These are phyloP conservation scores for Neostapfia colusana DNA, from an alignment of 176 grass and related monocot genomes.

Conservation along the genomic window DNA sequence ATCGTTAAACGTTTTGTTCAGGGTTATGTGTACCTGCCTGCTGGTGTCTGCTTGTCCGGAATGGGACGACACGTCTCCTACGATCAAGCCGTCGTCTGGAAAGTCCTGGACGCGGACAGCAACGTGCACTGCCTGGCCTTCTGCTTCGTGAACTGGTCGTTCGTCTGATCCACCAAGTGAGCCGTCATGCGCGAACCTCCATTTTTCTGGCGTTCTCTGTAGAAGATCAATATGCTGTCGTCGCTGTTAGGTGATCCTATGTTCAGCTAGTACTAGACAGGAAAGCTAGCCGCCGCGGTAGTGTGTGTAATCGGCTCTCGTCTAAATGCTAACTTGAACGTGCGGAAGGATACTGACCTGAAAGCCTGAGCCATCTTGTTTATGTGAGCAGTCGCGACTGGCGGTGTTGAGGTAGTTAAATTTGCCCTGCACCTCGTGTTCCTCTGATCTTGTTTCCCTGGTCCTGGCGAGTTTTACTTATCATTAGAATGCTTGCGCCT, in stretches of 20 bases:
- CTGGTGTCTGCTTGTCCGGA: conserved; percentile 74
- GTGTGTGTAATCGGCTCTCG: conserved; percentile 16
- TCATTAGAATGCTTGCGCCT: neutral
- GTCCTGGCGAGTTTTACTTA: too few relatives aligned
- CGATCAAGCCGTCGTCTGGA: conserved; percentile 84
- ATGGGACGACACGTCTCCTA: conserved; percentile 94
- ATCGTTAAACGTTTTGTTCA: conserved; percentile 21
- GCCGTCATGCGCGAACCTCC: neutral
- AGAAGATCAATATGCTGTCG: neutral
- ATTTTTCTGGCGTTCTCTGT: conserved; percentile 44
- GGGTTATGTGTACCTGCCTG: conserved; percentile 81
- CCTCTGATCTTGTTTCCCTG: neutral
- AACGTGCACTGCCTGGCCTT: conserved; percentile 86
- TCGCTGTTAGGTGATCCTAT: conserved; percentile 11
- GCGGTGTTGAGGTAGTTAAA: neutral
- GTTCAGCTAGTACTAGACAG: conserved; percentile 27
- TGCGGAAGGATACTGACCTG: conserved; percentile 5
- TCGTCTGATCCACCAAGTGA: conserved; percentile 40
- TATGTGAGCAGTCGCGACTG: neutral
- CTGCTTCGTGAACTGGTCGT: conserved; percentile 94
- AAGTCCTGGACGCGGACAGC: conserved; percentile 66
- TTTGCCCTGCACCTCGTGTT: neutral
- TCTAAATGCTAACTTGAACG: conserved; percentile 34
- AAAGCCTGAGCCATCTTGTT: neutral
- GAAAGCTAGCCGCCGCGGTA: neutral